phyloP scores from a whole-genome alignment of 352 stramenopile genomes.

The Phytopythium litorale region DNA sequence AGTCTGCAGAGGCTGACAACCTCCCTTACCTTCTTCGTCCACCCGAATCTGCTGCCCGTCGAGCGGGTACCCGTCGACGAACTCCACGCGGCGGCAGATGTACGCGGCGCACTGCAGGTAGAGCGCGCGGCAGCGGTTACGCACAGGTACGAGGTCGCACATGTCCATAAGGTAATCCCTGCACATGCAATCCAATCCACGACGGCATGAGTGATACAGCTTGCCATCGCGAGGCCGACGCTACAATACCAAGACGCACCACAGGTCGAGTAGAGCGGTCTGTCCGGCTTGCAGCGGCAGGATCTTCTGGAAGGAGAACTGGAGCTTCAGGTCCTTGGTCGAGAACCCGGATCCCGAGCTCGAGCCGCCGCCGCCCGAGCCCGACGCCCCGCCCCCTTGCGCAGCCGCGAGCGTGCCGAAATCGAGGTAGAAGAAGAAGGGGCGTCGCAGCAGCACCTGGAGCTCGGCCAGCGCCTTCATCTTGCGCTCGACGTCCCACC shows the following conservation, averaged over 20 bases:
- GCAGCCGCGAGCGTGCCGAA: conserved; percentile 33
- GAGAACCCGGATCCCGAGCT: conserved; percentile 21
- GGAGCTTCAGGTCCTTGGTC: conserved; percentile 40
- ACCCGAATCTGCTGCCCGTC: conserved; percentile 49
- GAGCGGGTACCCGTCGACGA: conserved; percentile 64
- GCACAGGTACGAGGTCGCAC: conserved; percentile 68
- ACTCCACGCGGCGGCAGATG: conserved; percentile 76
- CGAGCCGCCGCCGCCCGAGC: conserved; percentile 11
- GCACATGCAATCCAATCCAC: background rate
- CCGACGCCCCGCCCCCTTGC: conserved; percentile 18
- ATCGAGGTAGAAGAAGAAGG: conserved; percentile 79
- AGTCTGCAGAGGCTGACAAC: background rate
- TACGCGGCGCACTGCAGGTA: conserved; percentile 70
- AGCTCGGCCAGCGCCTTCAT: conserved; percentile 57
- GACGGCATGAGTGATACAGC: background rate
- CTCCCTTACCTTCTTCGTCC: conserved; percentile 22
- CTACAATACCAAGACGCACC: conserved; percentile 20
- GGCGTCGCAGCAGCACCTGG: conserved; percentile 53
- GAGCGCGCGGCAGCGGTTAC: conserved; percentile 63
- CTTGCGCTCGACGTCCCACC: conserved; percentile 83
- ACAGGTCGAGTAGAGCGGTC: conserved; percentile 68
- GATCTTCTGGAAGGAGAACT: conserved; percentile 75
- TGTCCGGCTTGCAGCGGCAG: conserved; percentile 63
- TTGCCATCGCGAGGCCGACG: background rate
- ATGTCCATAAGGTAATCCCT: conserved; percentile 83